These are phyloP conservation scores for Macaranga tanarius DNA, from an alignment of 441 rosid genomes.

Conservation along the genomic window DNA sequence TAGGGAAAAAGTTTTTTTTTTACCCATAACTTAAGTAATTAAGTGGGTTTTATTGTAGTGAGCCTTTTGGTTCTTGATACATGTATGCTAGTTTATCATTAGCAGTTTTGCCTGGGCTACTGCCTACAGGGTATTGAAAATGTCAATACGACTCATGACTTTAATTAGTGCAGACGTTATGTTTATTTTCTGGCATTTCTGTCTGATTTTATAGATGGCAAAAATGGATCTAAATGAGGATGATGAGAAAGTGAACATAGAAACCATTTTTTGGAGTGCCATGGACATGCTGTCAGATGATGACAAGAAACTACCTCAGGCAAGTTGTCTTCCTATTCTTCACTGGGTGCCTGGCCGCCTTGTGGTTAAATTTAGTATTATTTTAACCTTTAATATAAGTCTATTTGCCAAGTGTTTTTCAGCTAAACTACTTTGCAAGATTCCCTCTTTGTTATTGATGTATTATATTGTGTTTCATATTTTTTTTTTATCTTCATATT, in stretches of 20 bases:
- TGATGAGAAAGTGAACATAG: conserved; percentile 80
- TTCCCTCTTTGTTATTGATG: background rate
- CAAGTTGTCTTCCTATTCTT: conserved; percentile 41
- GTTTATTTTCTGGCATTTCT: conserved; percentile 13
- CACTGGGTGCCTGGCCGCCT: background rate
- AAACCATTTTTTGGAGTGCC: conserved; percentile 90
- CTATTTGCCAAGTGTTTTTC: background rate
- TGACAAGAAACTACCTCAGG: conserved; percentile 99
- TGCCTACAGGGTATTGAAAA: background rate
- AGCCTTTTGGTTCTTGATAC: background rate
- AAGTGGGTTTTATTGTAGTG: background rate
- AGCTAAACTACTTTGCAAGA: background rate
- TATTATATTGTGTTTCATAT: background rate
- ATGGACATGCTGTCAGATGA: conserved; percentile 97
- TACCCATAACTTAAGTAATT: background rate
- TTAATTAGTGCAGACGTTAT: background rate
- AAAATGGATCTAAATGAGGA: conserved; percentile 92
- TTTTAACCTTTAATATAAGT: background rate
- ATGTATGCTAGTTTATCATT: background rate
- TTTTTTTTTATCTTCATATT: background rate
- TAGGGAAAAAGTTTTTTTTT: background rate
- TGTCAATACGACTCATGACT: background rate
- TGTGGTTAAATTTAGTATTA: background rate
- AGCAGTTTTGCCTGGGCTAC: background rate
- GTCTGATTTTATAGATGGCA: conserved; percentile 63